Conservation (phyloP, 2,329 filamentous ascomycete species). For the Neoscytalidium dimidiatum region DNA sequence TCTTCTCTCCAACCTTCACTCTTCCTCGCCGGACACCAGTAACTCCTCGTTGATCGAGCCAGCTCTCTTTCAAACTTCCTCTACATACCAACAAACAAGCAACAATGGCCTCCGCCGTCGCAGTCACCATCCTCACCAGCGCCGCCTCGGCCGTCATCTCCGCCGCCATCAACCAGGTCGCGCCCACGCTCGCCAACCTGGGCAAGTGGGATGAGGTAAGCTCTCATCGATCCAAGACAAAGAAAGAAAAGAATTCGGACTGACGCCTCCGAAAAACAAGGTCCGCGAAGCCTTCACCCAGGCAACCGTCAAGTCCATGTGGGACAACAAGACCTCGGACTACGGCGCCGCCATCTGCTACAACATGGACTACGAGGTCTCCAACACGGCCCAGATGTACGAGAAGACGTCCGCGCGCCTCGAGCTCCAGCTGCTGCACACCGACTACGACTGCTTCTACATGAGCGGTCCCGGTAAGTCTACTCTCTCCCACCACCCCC, state of each 20-base stretch:
- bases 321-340: not conserved
- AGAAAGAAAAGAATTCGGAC: not conserved
- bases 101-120: conserved; percentile 16
- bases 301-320: conserved; percentile 15
- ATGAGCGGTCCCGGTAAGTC: conserved; percentile 12
- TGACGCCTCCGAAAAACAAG: not conserved
- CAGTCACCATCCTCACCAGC: conserved; percentile 17
- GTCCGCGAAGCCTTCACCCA: conserved; percentile 15
- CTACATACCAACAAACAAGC: not conserved
- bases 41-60: not conserved
- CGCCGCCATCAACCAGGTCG: conserved; percentile 17
- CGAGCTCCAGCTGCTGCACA: conserved; percentile 5
- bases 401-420: conserved; percentile 12
- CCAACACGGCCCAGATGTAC: conserved; percentile 15
- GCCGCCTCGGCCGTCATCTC: conserved; percentile 10
- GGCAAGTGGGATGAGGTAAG: conserved; percentile 16
- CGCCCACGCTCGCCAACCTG: conserved; percentile 11
- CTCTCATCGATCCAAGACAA: not conserved
- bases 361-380: conserved; percentile 19
- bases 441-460: conserved; percentile 20
- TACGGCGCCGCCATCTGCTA: conserved; percentile 19
- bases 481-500: no score
- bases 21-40: not conserved
- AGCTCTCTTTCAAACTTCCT: not conserved
- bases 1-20: not conserved